phyloP scores from a whole-genome alignment of 2,329 filamentous ascomycete species.

The Sporothrix inflata region DNA sequence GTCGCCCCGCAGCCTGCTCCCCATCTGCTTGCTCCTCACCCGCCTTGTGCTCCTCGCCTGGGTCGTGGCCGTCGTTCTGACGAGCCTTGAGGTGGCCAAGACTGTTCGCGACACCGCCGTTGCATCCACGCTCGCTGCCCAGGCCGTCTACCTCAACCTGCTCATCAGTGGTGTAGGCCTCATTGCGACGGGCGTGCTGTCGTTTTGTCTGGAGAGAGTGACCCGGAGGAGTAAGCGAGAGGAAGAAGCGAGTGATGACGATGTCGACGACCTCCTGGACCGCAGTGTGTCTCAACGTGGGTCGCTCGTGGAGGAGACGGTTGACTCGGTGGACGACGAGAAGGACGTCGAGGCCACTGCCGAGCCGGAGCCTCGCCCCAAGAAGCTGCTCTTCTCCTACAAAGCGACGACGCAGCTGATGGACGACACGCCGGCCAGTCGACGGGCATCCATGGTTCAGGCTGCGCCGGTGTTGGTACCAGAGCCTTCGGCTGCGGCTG shows the following conservation, averaged over 20 bases:
- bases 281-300: neutral
- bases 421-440: conserved; percentile 13
- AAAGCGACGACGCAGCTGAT: conserved; percentile 19
- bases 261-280: neutral
- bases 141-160: conserved; percentile 40
- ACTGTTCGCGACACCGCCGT: conserved; percentile 20
- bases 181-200: neutral
- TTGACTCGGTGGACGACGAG: neutral
- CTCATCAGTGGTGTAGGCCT: conserved; percentile 40
- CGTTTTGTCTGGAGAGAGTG: neutral
- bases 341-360: neutral
- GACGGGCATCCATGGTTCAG: neutral
- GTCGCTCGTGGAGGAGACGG: neutral
- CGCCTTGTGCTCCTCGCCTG: conserved; percentile 40
- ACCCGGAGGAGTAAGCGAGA: neutral
- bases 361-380: neutral
- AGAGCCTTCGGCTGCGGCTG: too few relatives aligned
- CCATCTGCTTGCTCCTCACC: conserved; percentile 39
- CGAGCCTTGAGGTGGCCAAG: conserved; percentile 38
- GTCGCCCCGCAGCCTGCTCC: conserved; percentile 39
- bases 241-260: neutral
- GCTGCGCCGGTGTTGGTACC: neutral
- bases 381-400: conserved; percentile 28
- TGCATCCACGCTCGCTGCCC: conserved; percentile 36
- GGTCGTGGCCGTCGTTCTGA: conserved; percentile 40